These are phyloP conservation scores for Agrocybe chaxingu DNA, from an alignment of 768 basidiomycete species.

Conservation along the genomic window DNA sequence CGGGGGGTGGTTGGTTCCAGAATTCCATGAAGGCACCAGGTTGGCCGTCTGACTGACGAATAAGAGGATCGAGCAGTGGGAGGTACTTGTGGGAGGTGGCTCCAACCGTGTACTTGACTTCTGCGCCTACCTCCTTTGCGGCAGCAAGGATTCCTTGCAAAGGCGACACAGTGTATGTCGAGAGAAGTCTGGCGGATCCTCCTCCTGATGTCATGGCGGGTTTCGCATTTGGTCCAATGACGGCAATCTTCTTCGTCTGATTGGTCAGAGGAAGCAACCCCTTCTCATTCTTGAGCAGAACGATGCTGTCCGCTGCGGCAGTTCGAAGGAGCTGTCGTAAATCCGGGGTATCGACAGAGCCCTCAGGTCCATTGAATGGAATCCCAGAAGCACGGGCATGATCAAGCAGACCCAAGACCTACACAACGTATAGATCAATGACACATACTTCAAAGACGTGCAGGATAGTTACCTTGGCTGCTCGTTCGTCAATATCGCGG, in stretches of 20 bases:
- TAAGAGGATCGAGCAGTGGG: conserved; percentile 46
- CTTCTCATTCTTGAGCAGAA: conserved; percentile 59
- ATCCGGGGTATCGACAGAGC: conserved; percentile 42
- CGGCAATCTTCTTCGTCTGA: conserved; percentile 42
- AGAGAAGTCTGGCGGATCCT: conserved; percentile 51
- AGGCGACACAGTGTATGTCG: conserved; percentile 55
- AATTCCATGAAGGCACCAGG: conserved; percentile 39
- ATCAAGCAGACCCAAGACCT: conserved; percentile 48
- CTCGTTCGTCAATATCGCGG: conserved; percentile 38
- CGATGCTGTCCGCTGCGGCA: conserved; percentile 51
- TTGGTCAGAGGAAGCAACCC: conserved; percentile 46
- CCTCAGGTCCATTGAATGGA: conserved; percentile 50
- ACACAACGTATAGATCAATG: not conserved
- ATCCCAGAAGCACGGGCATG: conserved; percentile 49
- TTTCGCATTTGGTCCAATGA: conserved; percentile 65
- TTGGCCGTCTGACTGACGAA: conserved; percentile 34
- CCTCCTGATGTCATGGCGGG: conserved; percentile 52
- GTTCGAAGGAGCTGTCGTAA: conserved; percentile 44
- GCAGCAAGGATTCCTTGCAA: conserved; percentile 49
- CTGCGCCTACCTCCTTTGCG: conserved; percentile 37
- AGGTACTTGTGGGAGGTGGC: conserved; percentile 44
- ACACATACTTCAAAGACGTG: not conserved
- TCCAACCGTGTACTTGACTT: conserved; percentile 44
- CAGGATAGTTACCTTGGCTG: conserved; percentile 24
- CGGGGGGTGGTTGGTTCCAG: conserved; percentile 42